A percentile compares a stretch with the other conserved stretches of the same genome.
Conservation (phyloP, 805 yeast species). For the Candida nonsorbophila region DNA sequence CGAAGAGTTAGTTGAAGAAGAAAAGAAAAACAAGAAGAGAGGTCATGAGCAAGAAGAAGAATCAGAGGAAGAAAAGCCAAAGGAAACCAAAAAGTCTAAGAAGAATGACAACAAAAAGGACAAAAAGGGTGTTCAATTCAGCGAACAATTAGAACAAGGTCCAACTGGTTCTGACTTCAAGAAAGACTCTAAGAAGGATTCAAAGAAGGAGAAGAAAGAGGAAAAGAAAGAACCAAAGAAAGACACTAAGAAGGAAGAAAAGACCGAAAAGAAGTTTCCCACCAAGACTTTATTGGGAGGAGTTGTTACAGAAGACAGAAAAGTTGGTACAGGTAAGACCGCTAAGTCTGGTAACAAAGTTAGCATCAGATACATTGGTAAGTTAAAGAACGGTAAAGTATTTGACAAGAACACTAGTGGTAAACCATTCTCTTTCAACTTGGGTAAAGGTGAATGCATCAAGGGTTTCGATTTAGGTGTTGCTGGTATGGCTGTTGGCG, state of each 20-base stretch:
- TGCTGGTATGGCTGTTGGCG: conserved; percentile 97
- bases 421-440: conserved; percentile 85
- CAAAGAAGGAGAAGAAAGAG: conserved; percentile 20
- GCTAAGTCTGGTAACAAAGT: conserved; percentile 89
- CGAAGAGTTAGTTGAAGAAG: conserved; percentile 68
- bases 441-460: conserved; percentile 98
- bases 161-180: conserved; percentile 57
- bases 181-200: conserved; percentile 16
- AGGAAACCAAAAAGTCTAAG: conserved; percentile 26
- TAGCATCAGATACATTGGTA: conserved; percentile 97
- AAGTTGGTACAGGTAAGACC: conserved; percentile 77
- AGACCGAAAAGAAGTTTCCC: conserved; percentile 42
- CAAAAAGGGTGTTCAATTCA: conserved; percentile 75
- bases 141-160: conserved; percentile 89
- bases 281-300: conserved; percentile 88
- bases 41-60: conserved; percentile 25
- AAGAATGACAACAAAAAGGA: conserved; percentile 43
- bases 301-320: conserved; percentile 88
- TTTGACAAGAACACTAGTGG: conserved; percentile 97
- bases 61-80: conserved; percentile 17
- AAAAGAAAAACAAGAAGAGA: conserved; percentile 30
- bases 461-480: conserved; percentile 99
- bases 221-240: conserved; percentile 21
- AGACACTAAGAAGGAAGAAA: conserved; percentile 18
- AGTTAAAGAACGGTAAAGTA: conserved; percentile 91